These are phyloP conservation scores for Plasmodium inui DNA, from an alignment of 169 alveolate genomes.

Conservation along the genomic window DNA sequence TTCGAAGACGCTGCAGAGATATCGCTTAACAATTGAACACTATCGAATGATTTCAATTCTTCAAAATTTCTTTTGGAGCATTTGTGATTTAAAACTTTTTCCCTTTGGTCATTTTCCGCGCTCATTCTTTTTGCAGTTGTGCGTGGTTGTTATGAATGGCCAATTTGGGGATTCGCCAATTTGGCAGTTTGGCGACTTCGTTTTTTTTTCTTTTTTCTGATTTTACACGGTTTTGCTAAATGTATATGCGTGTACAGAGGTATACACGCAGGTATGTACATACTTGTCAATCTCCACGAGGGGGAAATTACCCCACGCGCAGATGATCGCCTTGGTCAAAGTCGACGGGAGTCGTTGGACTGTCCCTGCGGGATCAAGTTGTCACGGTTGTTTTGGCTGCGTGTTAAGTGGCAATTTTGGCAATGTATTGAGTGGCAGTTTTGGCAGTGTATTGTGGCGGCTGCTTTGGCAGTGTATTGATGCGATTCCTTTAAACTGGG, in stretches of 20 bases:
- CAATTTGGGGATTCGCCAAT: background rate
- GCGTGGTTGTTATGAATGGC: background rate
- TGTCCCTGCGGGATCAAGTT: background rate
- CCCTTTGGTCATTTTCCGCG: background rate
- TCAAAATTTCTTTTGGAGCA: slow-evolving; percentile 39
- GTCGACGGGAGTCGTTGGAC: background rate
- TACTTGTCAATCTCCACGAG: background rate
- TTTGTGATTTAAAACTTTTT: slow-evolving; percentile 12
- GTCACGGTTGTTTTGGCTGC: background rate
- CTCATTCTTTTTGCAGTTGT: background rate
- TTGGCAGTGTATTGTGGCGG: background rate
- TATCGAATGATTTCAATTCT: background rate
- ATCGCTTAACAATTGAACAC: slow-evolving; percentile 6
- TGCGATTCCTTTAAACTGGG: background rate
- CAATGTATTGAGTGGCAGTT: background rate
- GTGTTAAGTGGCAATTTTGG: background rate
- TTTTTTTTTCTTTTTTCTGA: background rate
- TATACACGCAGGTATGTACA: background rate
- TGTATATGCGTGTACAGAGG: background rate
- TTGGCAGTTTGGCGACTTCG: background rate
- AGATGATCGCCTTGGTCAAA: background rate
- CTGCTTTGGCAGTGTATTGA: background rate
- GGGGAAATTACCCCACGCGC: background rate
- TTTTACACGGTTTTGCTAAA: background rate
- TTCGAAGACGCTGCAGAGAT: background rate